A percentile compares a stretch with the other conserved stretches of the same genome.
phyloP scores from a whole-genome alignment of 164 flowering plant species.

The Piper longum region DNA sequence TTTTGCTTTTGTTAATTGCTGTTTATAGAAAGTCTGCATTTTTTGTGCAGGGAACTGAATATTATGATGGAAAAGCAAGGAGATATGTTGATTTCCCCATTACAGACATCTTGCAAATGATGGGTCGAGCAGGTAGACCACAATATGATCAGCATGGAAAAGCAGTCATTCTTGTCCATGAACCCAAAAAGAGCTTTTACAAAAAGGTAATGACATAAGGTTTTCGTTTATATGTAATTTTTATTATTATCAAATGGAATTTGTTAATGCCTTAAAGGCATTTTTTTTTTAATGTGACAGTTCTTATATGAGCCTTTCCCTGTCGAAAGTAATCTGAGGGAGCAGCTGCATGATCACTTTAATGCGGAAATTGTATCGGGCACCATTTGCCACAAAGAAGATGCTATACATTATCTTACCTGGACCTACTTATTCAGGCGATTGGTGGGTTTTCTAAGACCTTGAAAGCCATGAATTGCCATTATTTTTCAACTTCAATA shows the following conservation, averaged over 20 bases:
- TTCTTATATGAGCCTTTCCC: slow-evolving; percentile 98
- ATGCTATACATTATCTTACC: slow-evolving; percentile 91
- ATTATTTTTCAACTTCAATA: too few relatives aligned
- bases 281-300: slow-evolving; percentile 26
- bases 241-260: too few relatives aligned
- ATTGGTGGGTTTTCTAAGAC: slow-evolving; percentile 39
- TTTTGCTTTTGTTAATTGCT: background rate
- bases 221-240: too few relatives aligned
- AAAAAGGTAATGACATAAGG: slow-evolving; percentile 49
- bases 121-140: slow-evolving; percentile 99
- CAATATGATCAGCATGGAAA: slow-evolving; percentile 97
- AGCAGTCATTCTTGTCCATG: slow-evolving; percentile 98
- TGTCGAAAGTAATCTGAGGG: slow-evolving; percentile 91
- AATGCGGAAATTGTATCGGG: slow-evolving; percentile 96
- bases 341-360: slow-evolving; percentile 76
- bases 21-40: background rate
- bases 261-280: background rate
- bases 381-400: slow-evolving; percentile 81
- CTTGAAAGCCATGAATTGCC: too few relatives aligned
- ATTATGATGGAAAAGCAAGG: slow-evolving; percentile 79
- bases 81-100: slow-evolving; percentile 96
- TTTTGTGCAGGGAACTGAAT: slow-evolving; percentile 78
- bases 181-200: slow-evolving; percentile 96
- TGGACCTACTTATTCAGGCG: slow-evolving; percentile 96
- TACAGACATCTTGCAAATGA: slow-evolving; percentile 98